phyloP scores from a whole-genome alignment of 164 flowering plant species.

The Stephania yunnanensis region DNA sequence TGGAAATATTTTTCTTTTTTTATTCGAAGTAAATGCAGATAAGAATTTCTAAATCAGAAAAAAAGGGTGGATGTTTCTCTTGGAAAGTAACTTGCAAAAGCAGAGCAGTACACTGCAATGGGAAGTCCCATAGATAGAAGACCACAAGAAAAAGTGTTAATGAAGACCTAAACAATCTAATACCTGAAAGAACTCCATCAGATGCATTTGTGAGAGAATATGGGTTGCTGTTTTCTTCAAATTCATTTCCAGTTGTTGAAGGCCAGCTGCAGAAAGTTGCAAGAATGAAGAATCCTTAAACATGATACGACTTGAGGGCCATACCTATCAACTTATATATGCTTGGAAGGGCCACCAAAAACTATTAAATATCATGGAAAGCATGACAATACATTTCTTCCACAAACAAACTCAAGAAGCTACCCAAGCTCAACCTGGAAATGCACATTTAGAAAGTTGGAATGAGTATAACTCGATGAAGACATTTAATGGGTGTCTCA shows the following conservation, averaged over 20 bases:
- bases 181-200: conserved; percentile 23
- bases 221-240: conserved; percentile 13
- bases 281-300: neutral
- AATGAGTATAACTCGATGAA: too few relatives aligned
- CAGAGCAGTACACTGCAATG: neutral
- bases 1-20: neutral
- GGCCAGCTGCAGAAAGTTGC: conserved; percentile 17
- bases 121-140: too few relatives aligned
- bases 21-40: neutral
- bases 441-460: too few relatives aligned
- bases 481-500: too few relatives aligned
- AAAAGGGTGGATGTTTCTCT: neutral
- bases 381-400: too few relatives aligned
- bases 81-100: neutral
- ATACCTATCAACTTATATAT: neutral
- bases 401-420: too few relatives aligned
- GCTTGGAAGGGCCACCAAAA: neutral
- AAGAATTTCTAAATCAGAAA: neutral
- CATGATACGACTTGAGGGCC: neutral
- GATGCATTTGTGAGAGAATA: conserved; percentile 17
- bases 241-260: conserved; percentile 22
- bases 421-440: too few relatives aligned
- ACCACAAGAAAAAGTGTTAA: neutral
- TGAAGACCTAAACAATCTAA: neutral
- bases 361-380: neutral